A percentile compares a stretch with the other conserved stretches of the same genome.
Conservation (phyloP, 2,329 filamentous ascomycete genomes). For the Ophiocordyceps sinensis region DNA sequence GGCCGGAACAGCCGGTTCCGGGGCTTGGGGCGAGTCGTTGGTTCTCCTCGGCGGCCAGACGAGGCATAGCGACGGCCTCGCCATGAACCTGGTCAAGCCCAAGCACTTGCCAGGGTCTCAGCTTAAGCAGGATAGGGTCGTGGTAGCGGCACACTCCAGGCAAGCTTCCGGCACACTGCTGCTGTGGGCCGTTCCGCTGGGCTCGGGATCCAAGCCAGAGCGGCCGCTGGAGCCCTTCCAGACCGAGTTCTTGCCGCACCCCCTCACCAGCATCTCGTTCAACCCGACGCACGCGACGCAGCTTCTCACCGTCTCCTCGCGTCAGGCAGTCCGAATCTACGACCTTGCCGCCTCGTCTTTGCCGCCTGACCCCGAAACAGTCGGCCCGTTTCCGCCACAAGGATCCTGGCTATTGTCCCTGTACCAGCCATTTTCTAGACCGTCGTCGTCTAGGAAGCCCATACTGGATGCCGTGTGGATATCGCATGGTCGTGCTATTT, state of each 20-base stretch:
- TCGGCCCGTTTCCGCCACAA: constrained; percentile 37
- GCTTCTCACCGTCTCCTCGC: constrained; percentile 39
- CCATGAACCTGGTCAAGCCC: constrained; percentile 35
- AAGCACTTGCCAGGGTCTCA: constrained; percentile 17
- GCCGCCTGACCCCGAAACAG: constrained; percentile 33
- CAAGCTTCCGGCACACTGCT: constrained; percentile 45
- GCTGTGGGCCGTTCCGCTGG: constrained; percentile 42
- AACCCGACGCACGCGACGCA: constrained; percentile 45
- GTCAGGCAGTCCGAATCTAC: constrained; percentile 45
- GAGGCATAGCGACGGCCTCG: constrained; percentile 37
- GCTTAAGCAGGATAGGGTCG: constrained; percentile 20
- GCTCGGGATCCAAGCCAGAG: constrained; percentile 16
- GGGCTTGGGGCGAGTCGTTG: constrained; percentile 49
- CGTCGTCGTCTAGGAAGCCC: constrained; percentile 37
- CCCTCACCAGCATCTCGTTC: constrained; percentile 42
- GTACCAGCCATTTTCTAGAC: constrained; percentile 39
- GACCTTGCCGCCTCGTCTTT: constrained; percentile 42
- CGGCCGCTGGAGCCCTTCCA: constrained; percentile 37
- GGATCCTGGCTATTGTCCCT: constrained; percentile 52
- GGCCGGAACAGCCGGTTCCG: constrained; percentile 40
- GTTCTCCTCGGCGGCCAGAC: constrained; percentile 38
- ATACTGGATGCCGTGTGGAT: constrained; percentile 51
- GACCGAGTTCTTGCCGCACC: constrained; percentile 40
- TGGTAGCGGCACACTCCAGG: constrained; percentile 45
- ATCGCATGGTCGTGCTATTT: constrained; percentile 41